Evolutionary conservation across 108 stramenopile species (phyloP).

Genomic region (Stephanodiscus minutulus): DNA sequence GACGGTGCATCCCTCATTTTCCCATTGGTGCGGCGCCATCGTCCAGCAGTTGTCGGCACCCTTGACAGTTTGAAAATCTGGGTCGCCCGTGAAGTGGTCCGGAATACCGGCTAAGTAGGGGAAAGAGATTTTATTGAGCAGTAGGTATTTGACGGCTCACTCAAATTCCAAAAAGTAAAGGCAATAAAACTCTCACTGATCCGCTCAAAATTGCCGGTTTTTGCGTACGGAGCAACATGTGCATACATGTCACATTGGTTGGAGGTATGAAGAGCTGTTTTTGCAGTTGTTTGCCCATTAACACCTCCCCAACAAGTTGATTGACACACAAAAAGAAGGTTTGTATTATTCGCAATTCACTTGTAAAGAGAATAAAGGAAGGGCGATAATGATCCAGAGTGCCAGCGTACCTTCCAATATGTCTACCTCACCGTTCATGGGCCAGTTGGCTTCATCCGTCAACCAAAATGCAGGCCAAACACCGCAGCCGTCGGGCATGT

Average conservation of each 20-base stretch:
- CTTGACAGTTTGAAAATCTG: slow-evolving; percentile 54
- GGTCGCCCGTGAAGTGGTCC: slow-evolving; percentile 62
- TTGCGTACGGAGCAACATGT: slow-evolving; percentile 65
- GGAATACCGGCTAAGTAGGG: slow-evolving; percentile 70
- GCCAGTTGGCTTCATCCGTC: slow-evolving; percentile 52
- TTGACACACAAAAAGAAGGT: slow-evolving; percentile 1
- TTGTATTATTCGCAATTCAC: background rate
- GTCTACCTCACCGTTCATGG: slow-evolving; percentile 55
- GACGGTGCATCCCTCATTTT: slow-evolving; percentile 92
- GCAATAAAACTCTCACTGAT: slow-evolving; percentile 37
- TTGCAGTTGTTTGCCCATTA: slow-evolving; percentile 48
- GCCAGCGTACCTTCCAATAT: slow-evolving; percentile 43
- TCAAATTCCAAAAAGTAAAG: background rate
- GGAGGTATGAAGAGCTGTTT: slow-evolving; percentile 59
- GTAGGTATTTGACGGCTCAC: background rate
- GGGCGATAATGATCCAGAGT: background rate
- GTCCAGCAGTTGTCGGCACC: slow-evolving; percentile 84
- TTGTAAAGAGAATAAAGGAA: background rate
- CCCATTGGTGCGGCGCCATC: slow-evolving; percentile 92
- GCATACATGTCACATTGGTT: slow-evolving; percentile 79
- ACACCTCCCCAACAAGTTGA: slow-evolving; percentile 23
- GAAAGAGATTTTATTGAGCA: background rate
- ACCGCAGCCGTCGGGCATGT: slow-evolving; percentile 56
- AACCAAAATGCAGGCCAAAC: slow-evolving; percentile 64
- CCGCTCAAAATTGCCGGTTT: slow-evolving; percentile 80